These are phyloP conservation scores for Adansonia grandidieri DNA, from an alignment of 441 rosid genomes.

Conservation along the genomic window DNA sequence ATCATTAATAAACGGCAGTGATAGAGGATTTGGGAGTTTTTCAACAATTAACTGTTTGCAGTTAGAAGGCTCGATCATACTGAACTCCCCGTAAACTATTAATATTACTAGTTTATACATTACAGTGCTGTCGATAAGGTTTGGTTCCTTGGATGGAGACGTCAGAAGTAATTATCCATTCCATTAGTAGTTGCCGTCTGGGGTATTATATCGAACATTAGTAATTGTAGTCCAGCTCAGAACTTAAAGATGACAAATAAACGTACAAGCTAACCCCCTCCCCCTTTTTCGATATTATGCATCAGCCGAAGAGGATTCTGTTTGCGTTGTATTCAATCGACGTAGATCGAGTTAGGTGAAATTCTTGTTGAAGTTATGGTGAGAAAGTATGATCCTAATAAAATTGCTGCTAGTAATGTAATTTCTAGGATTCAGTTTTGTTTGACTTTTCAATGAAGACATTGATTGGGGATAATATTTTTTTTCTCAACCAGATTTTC, in stretches of 20 bases:
- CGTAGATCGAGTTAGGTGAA: neutral
- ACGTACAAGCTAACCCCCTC: neutral
- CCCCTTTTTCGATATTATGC: too few species aligned
- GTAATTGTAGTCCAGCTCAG: neutral
- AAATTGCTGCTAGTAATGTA: neutral
- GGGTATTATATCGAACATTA: too few species aligned
- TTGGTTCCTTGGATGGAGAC: neutral
- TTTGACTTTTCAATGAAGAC: neutral
- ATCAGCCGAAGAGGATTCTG: neutral
- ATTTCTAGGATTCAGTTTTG: slow-evolving; percentile 10
- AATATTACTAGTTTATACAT: neutral
- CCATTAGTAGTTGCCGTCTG: neutral
- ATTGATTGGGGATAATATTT: slow-evolving; percentile 12
- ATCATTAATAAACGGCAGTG: neutral
- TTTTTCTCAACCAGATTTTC: slow-evolving; percentile 59
- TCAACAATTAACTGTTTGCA: neutral
- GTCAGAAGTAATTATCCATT: neutral
- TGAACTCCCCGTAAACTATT: neutral
- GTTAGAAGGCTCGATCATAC: neutral
- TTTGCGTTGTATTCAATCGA: neutral
- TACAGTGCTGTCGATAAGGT: neutral
- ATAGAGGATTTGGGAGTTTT: neutral
- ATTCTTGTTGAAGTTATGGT: neutral
- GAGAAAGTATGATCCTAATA: neutral
- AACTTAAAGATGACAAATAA: neutral